phyloP scores from a whole-genome alignment of 371 early-diverging fungal species.

The Caulochytrium protostelioides region DNA sequence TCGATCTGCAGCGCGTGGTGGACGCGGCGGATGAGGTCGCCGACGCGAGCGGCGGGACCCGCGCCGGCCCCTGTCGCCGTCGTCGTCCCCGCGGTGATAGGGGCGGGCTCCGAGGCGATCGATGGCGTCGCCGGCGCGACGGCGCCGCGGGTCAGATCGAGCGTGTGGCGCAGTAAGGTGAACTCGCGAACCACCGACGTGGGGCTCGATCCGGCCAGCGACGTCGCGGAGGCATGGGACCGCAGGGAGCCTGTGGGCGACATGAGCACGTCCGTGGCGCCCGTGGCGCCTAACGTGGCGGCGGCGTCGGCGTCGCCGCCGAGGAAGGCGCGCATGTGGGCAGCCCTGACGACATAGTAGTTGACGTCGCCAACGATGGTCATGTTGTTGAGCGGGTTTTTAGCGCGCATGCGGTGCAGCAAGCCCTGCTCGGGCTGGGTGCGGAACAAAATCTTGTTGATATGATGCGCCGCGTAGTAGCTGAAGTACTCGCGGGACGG shows the following conservation, averaged over 20 bases:
- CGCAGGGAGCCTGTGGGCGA: too few species aligned
- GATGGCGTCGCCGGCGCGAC: background rate
- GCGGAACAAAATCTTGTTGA: constrained; percentile 55
- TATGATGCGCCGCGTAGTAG: constrained; percentile 55
- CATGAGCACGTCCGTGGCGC: too few species aligned
- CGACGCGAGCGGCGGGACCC: background rate
- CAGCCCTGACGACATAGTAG: constrained; percentile 29
- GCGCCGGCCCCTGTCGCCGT: background rate
- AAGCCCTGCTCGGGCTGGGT: constrained; percentile 47
- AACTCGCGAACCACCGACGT: too few species aligned
- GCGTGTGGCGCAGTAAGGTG: too few species aligned
- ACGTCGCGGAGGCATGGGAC: too few species aligned
- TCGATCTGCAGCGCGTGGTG: background rate
- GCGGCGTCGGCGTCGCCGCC: too few species aligned
- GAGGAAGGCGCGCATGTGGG: too few species aligned
- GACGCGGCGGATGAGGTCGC: background rate
- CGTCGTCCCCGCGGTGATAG: too few species aligned
- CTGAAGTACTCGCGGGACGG: constrained; percentile 22
- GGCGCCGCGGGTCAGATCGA: too few species aligned
- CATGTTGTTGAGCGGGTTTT: constrained; percentile 62
- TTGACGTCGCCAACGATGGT: constrained; percentile 50
- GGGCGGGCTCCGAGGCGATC: background rate
- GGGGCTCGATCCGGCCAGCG: too few species aligned
- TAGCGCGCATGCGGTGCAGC: constrained; percentile 58
- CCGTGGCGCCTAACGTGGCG: too few species aligned